Conservation (phyloP, 768 basidiomycete genomes). For the Trichaptum fuscoviolaceum region DNA sequence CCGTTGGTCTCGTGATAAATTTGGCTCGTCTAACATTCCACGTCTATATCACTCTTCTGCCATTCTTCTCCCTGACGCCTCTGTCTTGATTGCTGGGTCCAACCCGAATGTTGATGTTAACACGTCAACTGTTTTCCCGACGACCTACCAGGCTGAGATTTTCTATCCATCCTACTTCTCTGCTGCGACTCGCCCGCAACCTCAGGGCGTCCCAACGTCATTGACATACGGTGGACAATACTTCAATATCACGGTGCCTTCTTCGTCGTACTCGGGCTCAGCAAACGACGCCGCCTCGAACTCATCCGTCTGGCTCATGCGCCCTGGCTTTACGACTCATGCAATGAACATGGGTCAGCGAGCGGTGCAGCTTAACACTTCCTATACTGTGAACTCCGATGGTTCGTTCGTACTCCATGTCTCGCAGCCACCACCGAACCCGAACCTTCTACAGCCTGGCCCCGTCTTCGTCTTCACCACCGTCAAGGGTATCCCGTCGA, state of each 20-base stretch:
- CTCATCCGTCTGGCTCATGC: conserved; percentile 43
- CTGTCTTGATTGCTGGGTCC: conserved; percentile 84
- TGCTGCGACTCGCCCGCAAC: conserved; percentile 60
- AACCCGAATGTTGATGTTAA: conserved; percentile 91
- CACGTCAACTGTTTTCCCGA: conserved; percentile 54
- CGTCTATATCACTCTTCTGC: conserved; percentile 91
- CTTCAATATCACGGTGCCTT: conserved; percentile 60
- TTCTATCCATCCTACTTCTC: conserved; percentile 93
- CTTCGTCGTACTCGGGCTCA: conserved; percentile 18
- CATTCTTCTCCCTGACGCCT: conserved; percentile 82
- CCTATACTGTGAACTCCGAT: conserved; percentile 76
- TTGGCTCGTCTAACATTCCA: conserved; percentile 58
- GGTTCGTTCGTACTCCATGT: conserved; percentile 77
- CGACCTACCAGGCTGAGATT: conserved; percentile 75
- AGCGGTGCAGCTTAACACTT: conserved; percentile 74
- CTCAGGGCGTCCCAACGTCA: conserved; percentile 62
- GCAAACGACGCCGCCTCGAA: conserved; percentile 19
- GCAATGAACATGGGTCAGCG: conserved; percentile 90
- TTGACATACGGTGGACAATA: conserved; percentile 78
- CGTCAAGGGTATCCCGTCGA: conserved; percentile 79
- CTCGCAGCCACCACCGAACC: conserved; percentile 75
- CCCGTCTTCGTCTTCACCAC: conserved; percentile 81
- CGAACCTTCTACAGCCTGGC: conserved; percentile 85
- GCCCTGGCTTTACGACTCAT: conserved; percentile 83
- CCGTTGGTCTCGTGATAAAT: conserved; percentile 67